phyloP scores from a whole-genome alignment of 192 early-diverging fungal species.

The Coemansia sp. region DNA sequence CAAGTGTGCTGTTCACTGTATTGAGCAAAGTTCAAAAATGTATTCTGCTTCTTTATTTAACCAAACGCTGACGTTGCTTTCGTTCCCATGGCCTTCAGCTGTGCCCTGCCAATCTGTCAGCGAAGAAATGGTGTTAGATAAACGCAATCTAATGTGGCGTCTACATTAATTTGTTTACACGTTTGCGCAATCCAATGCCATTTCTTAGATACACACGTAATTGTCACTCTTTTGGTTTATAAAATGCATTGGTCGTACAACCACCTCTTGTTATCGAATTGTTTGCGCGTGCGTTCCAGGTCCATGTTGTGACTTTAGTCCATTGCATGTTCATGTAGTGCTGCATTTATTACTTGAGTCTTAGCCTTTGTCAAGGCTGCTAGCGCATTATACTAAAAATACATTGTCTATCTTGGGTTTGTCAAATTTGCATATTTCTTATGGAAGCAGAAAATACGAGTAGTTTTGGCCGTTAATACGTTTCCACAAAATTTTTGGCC shows the following conservation, averaged over 20 bases:
- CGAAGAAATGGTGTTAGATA: too few species aligned
- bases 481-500: not conserved
- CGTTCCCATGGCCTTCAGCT: not conserved
- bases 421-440: not conserved
- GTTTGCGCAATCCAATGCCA: not conserved
- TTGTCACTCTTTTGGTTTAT: not conserved
- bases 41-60: not conserved
- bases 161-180: not conserved
- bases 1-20: too few species aligned
- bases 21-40: not conserved
- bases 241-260: not conserved
- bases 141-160: not conserved
- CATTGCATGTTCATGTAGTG: not conserved
- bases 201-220: not conserved
- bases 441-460: not conserved
- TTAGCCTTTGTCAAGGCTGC: not conserved
- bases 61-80: not conserved
- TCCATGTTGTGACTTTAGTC: not conserved
- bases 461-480: not conserved
- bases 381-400: not conserved
- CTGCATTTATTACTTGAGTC: not conserved
- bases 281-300: not conserved
- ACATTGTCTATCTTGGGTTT: not conserved
- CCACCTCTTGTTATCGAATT: not conserved
- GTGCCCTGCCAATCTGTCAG: too few species aligned